Base-by-base conservation (phyloP, 1,284 basidiomycete species). In the Acaromyces ingoldii region DNA sequence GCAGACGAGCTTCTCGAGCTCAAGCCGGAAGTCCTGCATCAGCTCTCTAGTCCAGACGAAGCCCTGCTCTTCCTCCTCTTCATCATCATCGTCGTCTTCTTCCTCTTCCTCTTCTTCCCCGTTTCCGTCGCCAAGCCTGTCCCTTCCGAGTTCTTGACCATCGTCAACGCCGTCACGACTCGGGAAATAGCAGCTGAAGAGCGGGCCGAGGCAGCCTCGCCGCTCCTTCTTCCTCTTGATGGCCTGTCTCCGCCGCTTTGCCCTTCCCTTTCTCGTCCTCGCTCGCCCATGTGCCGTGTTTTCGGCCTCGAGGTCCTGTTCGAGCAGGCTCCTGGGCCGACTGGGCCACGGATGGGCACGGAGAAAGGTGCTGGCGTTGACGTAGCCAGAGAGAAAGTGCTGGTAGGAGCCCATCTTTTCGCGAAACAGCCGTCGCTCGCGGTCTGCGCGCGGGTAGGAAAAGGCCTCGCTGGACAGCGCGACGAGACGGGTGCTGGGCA, bases 331-430 rank as follows among this genome's bases (percentile, higher is more conserved):
- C 24, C 89, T 84, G 4, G 88, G 82, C 29, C 89, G 83, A 6
- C 88, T 88, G 1, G 91, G 91, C 85, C 86, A 90, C 2, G 91
- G 89, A 70, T 93, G 82, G 63, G 83, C 84, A 38, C 86, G 82
- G 51, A 95, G 80, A 63, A 91, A 92, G 53, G 88, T 86, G 4
- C 88, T 88, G 0, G 88, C 88, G 75, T 92, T 91, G 77, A 84
- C 82, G 67, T 82, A 93, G 13, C 90, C 90, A 58, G 87, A 82
- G 64, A 92, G 78, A 76, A 93, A 93, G 51, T 84, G 84, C 70
- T 95, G 90, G 82, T 91, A 86, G 65, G 87, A 89, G 1, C 91
- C 91, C 37, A 91, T 85, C 78, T 92, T 91, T 51, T 86, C 86
- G 21, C 87, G 88, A 17, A 91, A 91, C 9, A 13, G 17, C n/a